Evolutionary conservation across 345 rosid genomes (phyloP), one percentile per base, ranked within the genome.

Genomic region (Acer campestre): DNA sequence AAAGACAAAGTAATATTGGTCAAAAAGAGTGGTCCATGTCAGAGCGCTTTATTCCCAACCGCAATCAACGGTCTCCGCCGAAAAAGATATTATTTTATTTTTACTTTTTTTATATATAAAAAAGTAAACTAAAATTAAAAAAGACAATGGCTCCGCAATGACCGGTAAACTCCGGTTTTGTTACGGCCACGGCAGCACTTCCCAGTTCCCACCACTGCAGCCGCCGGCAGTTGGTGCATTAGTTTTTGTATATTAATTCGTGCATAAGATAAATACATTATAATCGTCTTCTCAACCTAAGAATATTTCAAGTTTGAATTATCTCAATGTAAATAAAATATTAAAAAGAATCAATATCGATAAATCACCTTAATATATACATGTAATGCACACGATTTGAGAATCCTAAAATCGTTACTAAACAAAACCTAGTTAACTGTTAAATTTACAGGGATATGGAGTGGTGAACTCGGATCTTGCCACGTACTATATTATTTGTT

Each of bases 61-160:
- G 94, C 97, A 95, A 92, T 95, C 92, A 91, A 92, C 98, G 97
- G 97, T 73, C 89, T 78, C 88, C 88, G 88, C 89, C 88, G 87
- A 80, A 81, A 82, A 82, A 76, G 73, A 78, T 78, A 81, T 76
- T 25, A 80, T 69, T 48, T 61, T 31, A 38, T 7, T 8, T 44
- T 44, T 0, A 9, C 10, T 46, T 44, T 48, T 40, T 14, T 53
- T 44, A 25, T 25, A 25, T 25, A 25, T 25, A 25, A 25, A 25
- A 25, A 25, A 25, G 27, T 25, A 25, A 25, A 25, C 1, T 25
- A 25, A 25, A 25, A 25, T 25, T 29, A 29, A 86, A 82, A 78
- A 81, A 68, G 84, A 93, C 31, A 29, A 91, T 74, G 56, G 58
- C 78, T 78, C 91, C 89, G 86, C 68, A 80, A 82, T 79, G 77